Evolutionary conservation across 2,329 filamentous ascomycete genomes (phyloP).

Genomic region (Aspergillus fijiensis): DNA sequence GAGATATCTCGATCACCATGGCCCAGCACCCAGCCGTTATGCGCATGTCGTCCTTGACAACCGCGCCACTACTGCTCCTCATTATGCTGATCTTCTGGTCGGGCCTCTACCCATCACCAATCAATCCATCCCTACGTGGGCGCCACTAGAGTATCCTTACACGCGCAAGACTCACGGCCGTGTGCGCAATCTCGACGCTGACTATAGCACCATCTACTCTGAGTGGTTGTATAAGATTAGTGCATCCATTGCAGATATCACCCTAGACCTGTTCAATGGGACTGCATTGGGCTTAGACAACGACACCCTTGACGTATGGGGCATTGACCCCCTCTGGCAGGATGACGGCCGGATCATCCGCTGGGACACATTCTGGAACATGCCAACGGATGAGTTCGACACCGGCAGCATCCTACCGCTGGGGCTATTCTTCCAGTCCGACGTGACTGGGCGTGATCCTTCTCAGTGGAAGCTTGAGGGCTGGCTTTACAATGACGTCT

Average conservation of each 20-base stretch:
- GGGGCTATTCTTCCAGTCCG: conserved; percentile 15
- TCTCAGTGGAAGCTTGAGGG: conserved; percentile 14
- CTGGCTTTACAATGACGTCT: conserved; percentile 18
- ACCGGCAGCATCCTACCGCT: conserved; percentile 8
- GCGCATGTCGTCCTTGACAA: conserved; percentile 15
- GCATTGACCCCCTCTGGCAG: conserved; percentile 17
- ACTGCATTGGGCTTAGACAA: conserved; percentile 16
- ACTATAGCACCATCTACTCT: conserved; percentile 8
- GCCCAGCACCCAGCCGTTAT: conserved; percentile 3
- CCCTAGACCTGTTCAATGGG: conserved; percentile 14
- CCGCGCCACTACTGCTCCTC: conserved; percentile 10
- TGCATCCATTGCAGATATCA: conserved; percentile 15
- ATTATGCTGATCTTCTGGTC: conserved; percentile 14
- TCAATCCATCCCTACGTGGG: conserved; percentile 5
- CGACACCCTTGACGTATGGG: conserved; percentile 15
- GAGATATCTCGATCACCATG: conserved; percentile 8
- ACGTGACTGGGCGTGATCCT: conserved; percentile 16
- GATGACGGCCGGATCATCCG: conserved; percentile 14
- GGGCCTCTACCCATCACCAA: conserved; percentile 12
- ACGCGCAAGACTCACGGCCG: conserved; percentile 14
- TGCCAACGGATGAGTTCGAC: conserved; percentile 9
- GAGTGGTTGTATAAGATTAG: conserved; percentile 15
- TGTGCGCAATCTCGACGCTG: conserved; percentile 16
- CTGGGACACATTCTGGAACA: conserved; percentile 18
- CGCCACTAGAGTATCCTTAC: conserved; percentile 11